Percentiles rank a stretch among this genome's conserved stretches.
These are phyloP conservation scores for Aristolochia fimbriata DNA, from an alignment of 164 flowering plant genomes.

Conservation along the genomic window DNA sequence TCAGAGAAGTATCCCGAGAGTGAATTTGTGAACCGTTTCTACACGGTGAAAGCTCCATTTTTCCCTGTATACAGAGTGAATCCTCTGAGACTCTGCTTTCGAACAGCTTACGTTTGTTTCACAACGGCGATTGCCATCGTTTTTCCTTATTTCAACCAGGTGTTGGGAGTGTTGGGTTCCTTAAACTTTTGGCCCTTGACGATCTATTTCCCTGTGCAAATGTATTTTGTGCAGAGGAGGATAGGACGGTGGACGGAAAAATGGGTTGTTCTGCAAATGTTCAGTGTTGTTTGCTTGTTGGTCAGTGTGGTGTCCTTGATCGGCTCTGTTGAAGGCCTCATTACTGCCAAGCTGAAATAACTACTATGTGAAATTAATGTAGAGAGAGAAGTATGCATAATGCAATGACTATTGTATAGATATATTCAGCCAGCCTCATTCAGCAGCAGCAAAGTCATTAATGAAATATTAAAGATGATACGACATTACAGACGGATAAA, in stretches of 20 bases:
- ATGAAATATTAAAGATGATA: too few relatives aligned
- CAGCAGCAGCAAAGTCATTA: too few relatives aligned
- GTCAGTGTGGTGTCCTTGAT: constrained; percentile 21
- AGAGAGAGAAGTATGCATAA: too few relatives aligned
- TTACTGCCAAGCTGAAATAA: constrained; percentile 21
- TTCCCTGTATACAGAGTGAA: constrained; percentile 23
- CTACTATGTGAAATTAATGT: not conserved
- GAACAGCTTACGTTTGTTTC: constrained; percentile 40
- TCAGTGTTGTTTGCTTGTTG: constrained; percentile 26
- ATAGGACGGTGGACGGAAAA: constrained; percentile 21
- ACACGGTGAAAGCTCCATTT: constrained; percentile 28
- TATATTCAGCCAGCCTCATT: too few relatives aligned
- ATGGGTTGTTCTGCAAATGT: constrained; percentile 25
- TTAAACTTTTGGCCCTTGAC: constrained; percentile 56
- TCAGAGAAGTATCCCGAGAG: constrained; percentile 26
- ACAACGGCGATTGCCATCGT: constrained; percentile 46
- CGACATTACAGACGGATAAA: too few relatives aligned
- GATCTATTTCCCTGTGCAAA: constrained; percentile 37
- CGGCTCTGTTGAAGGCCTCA: constrained; percentile 37
- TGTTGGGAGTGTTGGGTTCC: constrained; percentile 55
- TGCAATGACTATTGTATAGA: too few relatives aligned
- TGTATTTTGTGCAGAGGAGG: constrained; percentile 31
- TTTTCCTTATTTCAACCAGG: constrained; percentile 63
- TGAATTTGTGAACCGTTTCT: constrained; percentile 26
- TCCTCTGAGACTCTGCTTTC: constrained; percentile 27